Conservation (phyloP, 345 rosid species). For the Passiflora organensis region DNA sequence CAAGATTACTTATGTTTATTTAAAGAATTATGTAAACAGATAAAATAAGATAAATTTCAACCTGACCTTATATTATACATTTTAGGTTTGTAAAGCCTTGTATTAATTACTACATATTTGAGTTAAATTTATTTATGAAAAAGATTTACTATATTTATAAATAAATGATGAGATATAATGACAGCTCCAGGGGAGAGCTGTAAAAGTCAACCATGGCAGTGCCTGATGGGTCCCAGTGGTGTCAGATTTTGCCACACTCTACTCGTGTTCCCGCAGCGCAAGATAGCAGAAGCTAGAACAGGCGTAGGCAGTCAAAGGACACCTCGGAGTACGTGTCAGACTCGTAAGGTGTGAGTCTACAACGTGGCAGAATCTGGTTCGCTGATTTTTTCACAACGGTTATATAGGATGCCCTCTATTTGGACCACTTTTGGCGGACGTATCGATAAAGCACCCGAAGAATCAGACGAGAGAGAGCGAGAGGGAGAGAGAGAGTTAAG, state of each 20-base stretch:
- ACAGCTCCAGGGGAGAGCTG: background rate
- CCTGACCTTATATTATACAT: background rate
- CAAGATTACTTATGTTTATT: no score
- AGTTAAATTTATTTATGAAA: no score
- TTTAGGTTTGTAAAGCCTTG: background rate
- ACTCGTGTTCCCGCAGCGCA: conserved; percentile 16
- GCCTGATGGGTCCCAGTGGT: conserved; percentile 7
- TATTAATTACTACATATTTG: background rate
- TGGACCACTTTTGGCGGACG: conserved; percentile 15
- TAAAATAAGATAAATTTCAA: background rate
- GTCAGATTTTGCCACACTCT: conserved; percentile 9
- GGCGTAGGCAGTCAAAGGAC: background rate
- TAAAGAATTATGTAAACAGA: no score
- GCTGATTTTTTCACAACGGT: no score
- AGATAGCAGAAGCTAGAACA: conserved; percentile 17
- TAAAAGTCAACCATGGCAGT: conserved; percentile 26
- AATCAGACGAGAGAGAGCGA: background rate
- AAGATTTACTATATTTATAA: no score
- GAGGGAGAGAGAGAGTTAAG: background rate
- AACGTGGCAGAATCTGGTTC: conserved; percentile 15
- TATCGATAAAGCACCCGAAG: conserved; percentile 2
- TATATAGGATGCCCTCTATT: background rate
- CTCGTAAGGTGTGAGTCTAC: background rate
- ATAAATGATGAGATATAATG: no score
- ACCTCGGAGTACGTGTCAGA: conserved; percentile 18